These are phyloP conservation scores for Neophaeococcomyces mojaviensis DNA, from an alignment of 2,329 filamentous ascomycete genomes.

Conservation along the genomic window DNA sequence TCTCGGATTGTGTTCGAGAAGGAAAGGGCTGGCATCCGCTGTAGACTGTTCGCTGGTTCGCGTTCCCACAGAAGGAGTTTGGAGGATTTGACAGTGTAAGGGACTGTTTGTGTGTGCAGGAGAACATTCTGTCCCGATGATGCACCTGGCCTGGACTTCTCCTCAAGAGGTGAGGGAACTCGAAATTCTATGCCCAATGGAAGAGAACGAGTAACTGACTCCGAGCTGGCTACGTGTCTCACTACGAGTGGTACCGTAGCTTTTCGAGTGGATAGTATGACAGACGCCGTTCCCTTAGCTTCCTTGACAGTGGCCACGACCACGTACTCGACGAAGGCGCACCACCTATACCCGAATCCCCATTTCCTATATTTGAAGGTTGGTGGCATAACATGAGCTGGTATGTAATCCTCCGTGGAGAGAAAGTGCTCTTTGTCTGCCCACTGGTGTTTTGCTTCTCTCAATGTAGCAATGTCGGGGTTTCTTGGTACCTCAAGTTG, in stretches of 20 bases:
- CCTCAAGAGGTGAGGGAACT: constrained; percentile 11
- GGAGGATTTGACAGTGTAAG: constrained; percentile 15
- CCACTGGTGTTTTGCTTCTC: constrained; percentile 14
- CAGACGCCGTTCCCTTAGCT: constrained; percentile 11
- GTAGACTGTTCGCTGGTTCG: constrained; percentile 3
- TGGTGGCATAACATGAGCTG: constrained; percentile 13
- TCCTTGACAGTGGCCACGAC: constrained; percentile 17
- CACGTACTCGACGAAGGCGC: constrained; percentile 19
- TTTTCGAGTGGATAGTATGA: constrained; percentile 13
- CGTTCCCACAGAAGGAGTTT: constrained; percentile 16
- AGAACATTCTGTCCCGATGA: constrained; percentile 3
- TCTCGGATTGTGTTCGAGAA: constrained; percentile 12
- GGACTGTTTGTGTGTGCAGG: constrained; percentile 8
- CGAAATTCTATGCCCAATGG: constrained; percentile 2
- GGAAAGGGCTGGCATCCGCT: not conserved
- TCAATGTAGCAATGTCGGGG: constrained; percentile 12
- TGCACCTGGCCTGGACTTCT: not conserved
- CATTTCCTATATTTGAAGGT: constrained; percentile 13
- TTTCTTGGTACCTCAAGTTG: constrained; percentile 14
- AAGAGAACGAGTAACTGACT: constrained; percentile 2
- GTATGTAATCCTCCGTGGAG: constrained; percentile 8
- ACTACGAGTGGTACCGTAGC: constrained; percentile 15
- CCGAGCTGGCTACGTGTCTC: constrained; percentile 14
- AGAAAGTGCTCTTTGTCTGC: constrained; percentile 16
- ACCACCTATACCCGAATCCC: constrained; percentile 11